Base-by-base conservation (phyloP, 805 yeast genomes). In the Sugiyamaella valdiviana region DNA sequence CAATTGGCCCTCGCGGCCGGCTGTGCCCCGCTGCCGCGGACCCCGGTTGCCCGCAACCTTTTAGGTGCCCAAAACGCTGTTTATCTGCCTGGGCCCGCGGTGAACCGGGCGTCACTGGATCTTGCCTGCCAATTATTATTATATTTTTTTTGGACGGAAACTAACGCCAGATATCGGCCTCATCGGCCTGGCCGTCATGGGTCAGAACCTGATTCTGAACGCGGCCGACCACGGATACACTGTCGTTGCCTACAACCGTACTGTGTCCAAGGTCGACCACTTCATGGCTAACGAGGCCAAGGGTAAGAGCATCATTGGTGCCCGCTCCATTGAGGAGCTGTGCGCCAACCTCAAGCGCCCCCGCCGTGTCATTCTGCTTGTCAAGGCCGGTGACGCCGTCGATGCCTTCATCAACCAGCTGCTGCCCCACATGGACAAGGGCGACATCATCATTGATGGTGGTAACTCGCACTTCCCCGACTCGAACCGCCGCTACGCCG, bases 381-480 rank as follows among this genome's bases (percentile, higher is more conserved):
- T 91, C 67, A 91, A 91, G 79, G 98, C 99, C 57, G 99, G 99
- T 74, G 69, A 73, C 51, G 93, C 99, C 53, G 98, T 91, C 63
- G 99, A 91, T 68, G 78, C 77, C 60, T 86, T 91, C 74, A 93
- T 91, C 68, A 77, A 80, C 58, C 91, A 86, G 73, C 76, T 93
- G 66, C 70, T 86, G 62, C 97, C 97, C 65, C 78, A 79, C 77
- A 78, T 93, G 72, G 99, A 91, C 71, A 76, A 86, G 72, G 98
- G 95, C 59, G 99, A 91, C 72, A 93, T 91, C 78, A 87, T 91
- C 80, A 93, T 91, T 65, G 99, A 91, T 67, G 99, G 99, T 77
- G 99, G 99, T 78, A 91, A 91, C 88, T 93, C 98, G 41, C 96
- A 91, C 74, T 91, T 83, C 93, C 96, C 96, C 71, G 99, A 91